These are phyloP conservation scores for Colletotrichum liriopes DNA, from an alignment of 2,329 filamentous ascomycete species.

Conservation along the genomic window DNA sequence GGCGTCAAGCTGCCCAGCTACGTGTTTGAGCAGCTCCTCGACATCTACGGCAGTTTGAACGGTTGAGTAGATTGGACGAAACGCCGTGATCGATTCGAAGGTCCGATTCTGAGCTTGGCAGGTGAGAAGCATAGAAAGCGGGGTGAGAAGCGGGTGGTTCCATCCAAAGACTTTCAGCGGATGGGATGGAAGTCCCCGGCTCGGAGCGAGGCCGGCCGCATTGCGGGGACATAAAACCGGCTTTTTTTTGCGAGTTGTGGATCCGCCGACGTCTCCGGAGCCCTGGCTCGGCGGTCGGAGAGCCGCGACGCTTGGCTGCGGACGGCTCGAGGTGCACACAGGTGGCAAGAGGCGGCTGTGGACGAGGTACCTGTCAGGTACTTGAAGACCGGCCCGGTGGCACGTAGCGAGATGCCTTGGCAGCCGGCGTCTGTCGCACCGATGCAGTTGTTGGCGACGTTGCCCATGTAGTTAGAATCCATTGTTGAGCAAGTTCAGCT, in stretches of 20 bases:
- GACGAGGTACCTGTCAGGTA: conserved; percentile 17
- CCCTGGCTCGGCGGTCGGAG: neutral
- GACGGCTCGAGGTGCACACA: neutral
- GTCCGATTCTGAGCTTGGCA: neutral
- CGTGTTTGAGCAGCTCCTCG: conserved; percentile 79
- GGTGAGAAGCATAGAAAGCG: neutral
- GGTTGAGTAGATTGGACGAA: neutral
- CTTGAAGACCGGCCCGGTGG: neutral
- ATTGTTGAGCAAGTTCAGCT: neutral
- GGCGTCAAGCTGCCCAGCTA: conserved; percentile 80
- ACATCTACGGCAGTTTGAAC: conserved; percentile 67
- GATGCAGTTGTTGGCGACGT: neutral
- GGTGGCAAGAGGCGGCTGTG: neutral
- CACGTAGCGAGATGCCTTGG: conserved; percentile 2
- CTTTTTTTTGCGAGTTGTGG: neutral
- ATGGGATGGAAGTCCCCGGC: conserved; percentile 13
- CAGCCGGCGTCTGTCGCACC: neutral
- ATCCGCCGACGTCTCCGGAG: conserved; percentile 7
- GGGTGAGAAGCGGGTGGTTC: neutral
- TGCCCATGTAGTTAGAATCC: neutral
- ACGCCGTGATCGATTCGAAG: neutral
- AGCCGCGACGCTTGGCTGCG: neutral
- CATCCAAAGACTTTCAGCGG: conserved; percentile 3
- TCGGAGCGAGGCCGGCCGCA: conserved; percentile 8
- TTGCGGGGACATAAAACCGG: conserved; percentile 4